phyloP scores from a whole-genome alignment of 1,284 basidiomycete species.

The Sanghuangporus baumii region DNA sequence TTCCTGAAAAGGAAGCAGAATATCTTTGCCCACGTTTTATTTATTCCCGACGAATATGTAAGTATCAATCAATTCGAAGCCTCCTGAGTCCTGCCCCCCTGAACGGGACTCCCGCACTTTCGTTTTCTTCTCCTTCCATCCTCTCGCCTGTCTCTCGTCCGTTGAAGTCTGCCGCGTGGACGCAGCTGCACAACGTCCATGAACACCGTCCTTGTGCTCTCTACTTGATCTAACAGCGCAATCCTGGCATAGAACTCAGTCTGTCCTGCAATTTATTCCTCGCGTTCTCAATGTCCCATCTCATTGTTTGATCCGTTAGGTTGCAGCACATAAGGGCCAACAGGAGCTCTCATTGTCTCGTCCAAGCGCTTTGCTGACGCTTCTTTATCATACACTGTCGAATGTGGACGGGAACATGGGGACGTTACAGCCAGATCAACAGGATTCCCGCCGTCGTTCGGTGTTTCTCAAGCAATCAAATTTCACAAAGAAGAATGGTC shows the following conservation, averaged over 20 bases:
- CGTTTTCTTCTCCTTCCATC: background rate
- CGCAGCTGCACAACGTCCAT: no score
- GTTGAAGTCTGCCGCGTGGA: background rate
- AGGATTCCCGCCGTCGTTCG: constrained; percentile 18
- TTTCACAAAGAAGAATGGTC: constrained; percentile 53
- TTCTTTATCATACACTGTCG: background rate
- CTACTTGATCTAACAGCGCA: no score
- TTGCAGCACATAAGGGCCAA: no score
- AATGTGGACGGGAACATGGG: background rate
- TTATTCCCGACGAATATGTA: background rate
- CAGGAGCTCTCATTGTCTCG: no score
- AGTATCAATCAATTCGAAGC: background rate
- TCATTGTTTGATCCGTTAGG: no score
- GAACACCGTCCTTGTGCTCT: no score
- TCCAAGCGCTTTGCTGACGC: background rate
- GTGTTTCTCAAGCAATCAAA: constrained; percentile 43
- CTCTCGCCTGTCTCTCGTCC: background rate
- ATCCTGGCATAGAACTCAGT: no score
- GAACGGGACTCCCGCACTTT: background rate
- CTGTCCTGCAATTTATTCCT: no score
- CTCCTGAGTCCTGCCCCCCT: background rate
- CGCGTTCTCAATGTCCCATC: no score
- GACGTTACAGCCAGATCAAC: background rate
- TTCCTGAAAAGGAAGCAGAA: background rate
- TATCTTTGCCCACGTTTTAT: background rate